These are phyloP conservation scores for Solanum chiquidenum DNA, from an alignment of 257 asterid genomes.

Conservation along the genomic window DNA sequence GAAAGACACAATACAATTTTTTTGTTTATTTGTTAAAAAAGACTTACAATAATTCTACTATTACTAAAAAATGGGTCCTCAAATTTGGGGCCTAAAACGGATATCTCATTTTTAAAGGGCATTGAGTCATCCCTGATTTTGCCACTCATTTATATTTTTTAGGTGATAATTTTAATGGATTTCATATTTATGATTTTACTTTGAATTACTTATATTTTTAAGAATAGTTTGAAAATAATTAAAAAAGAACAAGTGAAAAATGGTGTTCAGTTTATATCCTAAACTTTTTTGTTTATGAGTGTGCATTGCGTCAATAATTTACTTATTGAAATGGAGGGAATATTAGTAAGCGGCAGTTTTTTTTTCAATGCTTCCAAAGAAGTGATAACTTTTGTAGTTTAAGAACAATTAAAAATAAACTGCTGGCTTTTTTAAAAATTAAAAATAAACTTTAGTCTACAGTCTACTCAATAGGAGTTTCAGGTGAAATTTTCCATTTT, in stretches of 20 bases:
- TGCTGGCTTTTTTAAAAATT: no score
- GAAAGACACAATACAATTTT: not conserved
- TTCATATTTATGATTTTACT: no score
- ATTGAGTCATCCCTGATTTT: not conserved
- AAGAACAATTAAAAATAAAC: not conserved
- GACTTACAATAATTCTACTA: no score
- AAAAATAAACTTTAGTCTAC: not conserved
- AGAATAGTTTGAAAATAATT: no score
- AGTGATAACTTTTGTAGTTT: not conserved
- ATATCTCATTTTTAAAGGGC: not conserved
- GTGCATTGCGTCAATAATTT: not conserved
- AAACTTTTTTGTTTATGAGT: no score
- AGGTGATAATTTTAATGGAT: no score
- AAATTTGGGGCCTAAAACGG: not conserved
- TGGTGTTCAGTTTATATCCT: no score
- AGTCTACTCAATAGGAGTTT: not conserved
- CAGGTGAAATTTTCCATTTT: not conserved
- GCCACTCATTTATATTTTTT: no score
- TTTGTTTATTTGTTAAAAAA: not conserved
- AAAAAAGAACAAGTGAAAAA: fast-evolving
- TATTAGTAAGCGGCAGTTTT: not conserved
- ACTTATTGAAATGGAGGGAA: not conserved
- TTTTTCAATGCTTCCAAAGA: not conserved
- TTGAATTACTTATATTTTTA: not conserved
- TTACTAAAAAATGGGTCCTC: no score